Base-by-base conservation (phyloP, 2,329 filamentous ascomycete species). In the Pseudophaeomoniella oleicola region DNA sequence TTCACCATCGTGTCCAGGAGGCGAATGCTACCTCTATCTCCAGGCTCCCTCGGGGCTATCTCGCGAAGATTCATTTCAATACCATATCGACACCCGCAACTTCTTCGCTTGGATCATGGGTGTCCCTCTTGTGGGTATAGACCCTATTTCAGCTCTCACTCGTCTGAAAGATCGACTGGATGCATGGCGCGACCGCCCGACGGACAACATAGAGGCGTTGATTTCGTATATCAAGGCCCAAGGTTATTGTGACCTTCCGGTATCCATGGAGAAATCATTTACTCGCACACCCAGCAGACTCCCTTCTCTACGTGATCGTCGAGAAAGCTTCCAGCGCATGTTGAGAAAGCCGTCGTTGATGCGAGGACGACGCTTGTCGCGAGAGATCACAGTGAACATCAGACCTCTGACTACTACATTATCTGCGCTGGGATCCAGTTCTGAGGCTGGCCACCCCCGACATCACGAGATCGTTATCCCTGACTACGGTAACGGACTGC, bases 21-120 rank as follows among this genome's bases (percentile, higher is more conserved):
- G 48, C 31, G 47, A 46, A 11, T 56, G 60, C 38, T 75, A 85
- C 35, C 60, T 87, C 2, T 84, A 76, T 50, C 74, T 88, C n/a
- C 74, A 81, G 2, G 64, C 78, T 1, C 78, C 80, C 1, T 50
- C 66, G 1, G 56, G 60, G 19, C 56, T 64, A 3, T 64, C 69
- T 34, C 65, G 67, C 44, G 61, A 67, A 3, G 66, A 76, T 41
- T 60, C 70, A 0, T 72, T 75, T 45, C 55, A 63, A 27, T 79
- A 79, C 52, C 77, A 84, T 46, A 51, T 84, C 4, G 72, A 75
- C 1, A 81, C 74, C 3, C 70, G 82, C 11, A 88, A 88, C 49
- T 72, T 85, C 46, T 78, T 87, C 40, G 81, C 82, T 3, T 86
- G 77, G 63, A 54, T 82, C 1, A 69, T 72, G 39, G 63, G 71